A percentile compares a stretch with the other conserved stretches of the same genome.
These are phyloP conservation scores for Narthecium ossifragum DNA, from an alignment of 106 monocot species.

Conservation along the genomic window DNA sequence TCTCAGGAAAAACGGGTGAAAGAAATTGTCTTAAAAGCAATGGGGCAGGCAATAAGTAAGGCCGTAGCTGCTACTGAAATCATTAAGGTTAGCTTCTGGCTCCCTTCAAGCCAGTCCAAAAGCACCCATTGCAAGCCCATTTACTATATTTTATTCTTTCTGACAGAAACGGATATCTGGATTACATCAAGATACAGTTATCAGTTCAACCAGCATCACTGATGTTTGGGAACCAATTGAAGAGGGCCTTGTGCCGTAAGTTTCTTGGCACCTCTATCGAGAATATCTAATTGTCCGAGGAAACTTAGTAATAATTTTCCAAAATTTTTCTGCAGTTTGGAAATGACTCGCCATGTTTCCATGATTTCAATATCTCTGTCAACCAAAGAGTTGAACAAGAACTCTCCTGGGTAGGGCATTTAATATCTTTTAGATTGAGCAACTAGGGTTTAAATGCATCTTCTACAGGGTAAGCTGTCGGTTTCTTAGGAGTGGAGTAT, in stretches of 20 bases:
- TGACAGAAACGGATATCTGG: conserved; percentile 73
- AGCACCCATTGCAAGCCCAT: too few relatives aligned
- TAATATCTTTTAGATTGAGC: too few relatives aligned
- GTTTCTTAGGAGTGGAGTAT: too few relatives aligned
- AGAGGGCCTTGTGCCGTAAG: conserved; percentile 95
- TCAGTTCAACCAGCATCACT: conserved; percentile 88
- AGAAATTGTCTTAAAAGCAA: conserved; percentile 90
- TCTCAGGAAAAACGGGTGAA: conserved; percentile 49
- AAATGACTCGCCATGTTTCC: conserved; percentile 92
- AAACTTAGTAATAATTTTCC: background rate
- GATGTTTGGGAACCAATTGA: conserved; percentile 99
- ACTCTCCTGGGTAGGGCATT: conserved; percentile 55
- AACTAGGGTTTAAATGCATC: too few relatives aligned
- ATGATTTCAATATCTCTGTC: conserved; percentile 93
- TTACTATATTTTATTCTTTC: background rate
- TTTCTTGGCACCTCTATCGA: conserved; percentile 3
- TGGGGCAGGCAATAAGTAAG: conserved; percentile 97
- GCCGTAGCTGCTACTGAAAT: conserved; percentile 85
- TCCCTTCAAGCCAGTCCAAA: too few relatives aligned
- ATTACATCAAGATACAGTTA: conserved; percentile 78
- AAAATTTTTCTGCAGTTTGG: conserved; percentile 53
- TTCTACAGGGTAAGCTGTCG: too few relatives aligned
- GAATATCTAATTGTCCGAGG: too few relatives aligned
- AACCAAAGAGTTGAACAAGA: conserved; percentile 48
- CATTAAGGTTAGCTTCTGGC: conserved; percentile 83